Evolutionary conservation across 768 basidiomycete genomes (phyloP).

Genomic region (Xerocomellus dryophilus): DNA sequence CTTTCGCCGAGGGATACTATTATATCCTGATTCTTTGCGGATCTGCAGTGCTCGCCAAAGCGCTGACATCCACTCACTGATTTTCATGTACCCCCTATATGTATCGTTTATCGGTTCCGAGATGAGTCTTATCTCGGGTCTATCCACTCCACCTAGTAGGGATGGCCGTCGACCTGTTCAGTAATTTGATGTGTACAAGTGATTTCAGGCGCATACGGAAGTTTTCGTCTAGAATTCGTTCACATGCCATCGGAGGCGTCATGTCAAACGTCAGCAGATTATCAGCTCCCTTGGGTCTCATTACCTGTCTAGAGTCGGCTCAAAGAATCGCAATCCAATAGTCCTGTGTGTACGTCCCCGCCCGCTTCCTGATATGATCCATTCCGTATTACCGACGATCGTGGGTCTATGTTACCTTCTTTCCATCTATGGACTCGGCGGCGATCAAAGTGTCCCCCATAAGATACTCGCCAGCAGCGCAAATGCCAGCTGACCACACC

Average conservation of each 20-base stretch:
- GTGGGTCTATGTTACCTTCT: constrained; percentile 25
- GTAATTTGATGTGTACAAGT: constrained; percentile 1
- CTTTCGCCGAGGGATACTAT: background rate
- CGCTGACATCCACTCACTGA: constrained; percentile 16
- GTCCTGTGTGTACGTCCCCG: constrained; percentile 3
- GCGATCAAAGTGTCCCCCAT: constrained; percentile 43
- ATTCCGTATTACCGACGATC: constrained; percentile 18
- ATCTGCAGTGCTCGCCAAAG: constrained; percentile 21
- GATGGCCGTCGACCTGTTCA: background rate
- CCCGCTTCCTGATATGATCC: background rate
- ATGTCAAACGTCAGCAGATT: background rate
- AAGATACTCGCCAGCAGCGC: constrained; percentile 67
- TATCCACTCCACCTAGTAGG: background rate
- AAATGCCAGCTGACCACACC: constrained; percentile 76
- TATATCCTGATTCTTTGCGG: background rate
- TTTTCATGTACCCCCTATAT: background rate
- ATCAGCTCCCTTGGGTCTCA: background rate
- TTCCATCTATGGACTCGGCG: constrained; percentile 12
- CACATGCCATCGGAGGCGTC: constrained; percentile 5
- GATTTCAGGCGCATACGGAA: background rate
- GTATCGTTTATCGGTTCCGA: background rate
- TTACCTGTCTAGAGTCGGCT: background rate
- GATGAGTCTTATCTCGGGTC: background rate
- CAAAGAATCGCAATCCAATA: background rate
- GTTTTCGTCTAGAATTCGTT: background rate